phyloP scores from a whole-genome alignment of 257 asterid genomes.

The Penstemon barbatus region DNA sequence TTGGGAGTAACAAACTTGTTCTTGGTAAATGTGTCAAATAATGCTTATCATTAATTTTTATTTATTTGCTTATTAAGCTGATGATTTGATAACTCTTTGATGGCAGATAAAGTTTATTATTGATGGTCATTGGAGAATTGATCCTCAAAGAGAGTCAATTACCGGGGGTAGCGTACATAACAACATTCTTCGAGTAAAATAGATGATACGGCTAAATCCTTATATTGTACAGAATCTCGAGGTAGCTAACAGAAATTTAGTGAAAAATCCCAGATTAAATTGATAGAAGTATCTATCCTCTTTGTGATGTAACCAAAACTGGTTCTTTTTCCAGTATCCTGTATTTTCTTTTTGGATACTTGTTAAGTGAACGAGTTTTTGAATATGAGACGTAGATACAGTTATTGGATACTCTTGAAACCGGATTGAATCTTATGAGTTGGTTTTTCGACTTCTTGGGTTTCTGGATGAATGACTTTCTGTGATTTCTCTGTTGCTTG shows the following conservation, averaged over 20 bases:
- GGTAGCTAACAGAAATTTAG: slow-evolving; percentile 20
- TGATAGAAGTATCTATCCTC: too few relatives aligned
- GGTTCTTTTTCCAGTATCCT: too few relatives aligned
- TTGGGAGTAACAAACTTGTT: not conserved
- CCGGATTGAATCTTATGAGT: too few relatives aligned
- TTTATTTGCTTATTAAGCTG: not conserved
- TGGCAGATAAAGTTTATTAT: slow-evolving; percentile 82
- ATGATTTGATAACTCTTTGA: not conserved
- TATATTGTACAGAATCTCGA: slow-evolving; percentile 25
- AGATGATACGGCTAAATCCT: slow-evolving; percentile 30
- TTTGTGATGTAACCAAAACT: too few relatives aligned
- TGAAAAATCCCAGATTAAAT: not conserved
- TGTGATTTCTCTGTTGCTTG: too few relatives aligned
- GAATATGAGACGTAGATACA: too few relatives aligned
- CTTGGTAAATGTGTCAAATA: not conserved
- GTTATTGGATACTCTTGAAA: too few relatives aligned
- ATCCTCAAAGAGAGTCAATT: slow-evolving; percentile 65
- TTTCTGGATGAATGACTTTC: too few relatives aligned
- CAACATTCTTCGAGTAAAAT: slow-evolving; percentile 82
- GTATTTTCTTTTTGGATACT: too few relatives aligned
- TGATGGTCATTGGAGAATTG: slow-evolving; percentile 75
- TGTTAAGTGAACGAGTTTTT: too few relatives aligned
- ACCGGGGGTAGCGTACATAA: slow-evolving; percentile 52
- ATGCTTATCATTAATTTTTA: not conserved
- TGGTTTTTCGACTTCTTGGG: too few relatives aligned